phyloP scores from a whole-genome alignment of 176 grass and related monocot genomes.

The Chrysopogon serrulatus region DNA sequence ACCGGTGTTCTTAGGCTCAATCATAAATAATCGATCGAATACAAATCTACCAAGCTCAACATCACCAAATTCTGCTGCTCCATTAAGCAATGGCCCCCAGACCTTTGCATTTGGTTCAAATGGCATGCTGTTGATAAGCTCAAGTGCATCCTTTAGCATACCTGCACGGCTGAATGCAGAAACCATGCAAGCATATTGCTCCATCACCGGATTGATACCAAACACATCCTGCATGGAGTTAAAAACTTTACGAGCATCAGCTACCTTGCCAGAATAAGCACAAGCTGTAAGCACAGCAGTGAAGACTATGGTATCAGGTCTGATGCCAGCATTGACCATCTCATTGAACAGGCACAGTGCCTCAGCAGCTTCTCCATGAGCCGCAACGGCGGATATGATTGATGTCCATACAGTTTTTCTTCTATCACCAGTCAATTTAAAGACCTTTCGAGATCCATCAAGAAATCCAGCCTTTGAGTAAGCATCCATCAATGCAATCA shows the following conservation, averaged over 20 bases:
- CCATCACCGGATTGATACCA: slow-evolving; percentile 31
- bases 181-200: slow-evolving; percentile 75
- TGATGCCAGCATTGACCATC: slow-evolving; percentile 40
- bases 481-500: slow-evolving; percentile 46
- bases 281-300: slow-evolving; percentile 56
- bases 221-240: slow-evolving; percentile 48
- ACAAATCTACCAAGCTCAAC: slow-evolving; percentile 37
- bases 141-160: slow-evolving; percentile 58
- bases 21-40: slow-evolving; percentile 46
- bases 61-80: slow-evolving; percentile 52
- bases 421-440: slow-evolving; percentile 29
- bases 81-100: slow-evolving; percentile 58
- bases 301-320: slow-evolving; percentile 48
- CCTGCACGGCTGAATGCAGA: slow-evolving; percentile 46
- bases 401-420: slow-evolving; percentile 57
- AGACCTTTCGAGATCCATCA: slow-evolving; percentile 37
- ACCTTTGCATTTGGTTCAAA: slow-evolving; percentile 60
- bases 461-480: slow-evolving; percentile 61
- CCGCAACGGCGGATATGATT: slow-evolving; percentile 50
- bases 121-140: slow-evolving; percentile 52
- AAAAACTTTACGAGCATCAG: slow-evolving; percentile 54
- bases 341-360: slow-evolving; percentile 36
- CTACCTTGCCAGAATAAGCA: slow-evolving; percentile 53
- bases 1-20: slow-evolving; percentile 68
- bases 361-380: slow-evolving; percentile 52